Percentiles rank a stretch among this genome's conserved stretches.
These are phyloP conservation scores for Microcyclosporella mali DNA, from an alignment of 2,329 filamentous ascomycete species.

Conservation along the genomic window DNA sequence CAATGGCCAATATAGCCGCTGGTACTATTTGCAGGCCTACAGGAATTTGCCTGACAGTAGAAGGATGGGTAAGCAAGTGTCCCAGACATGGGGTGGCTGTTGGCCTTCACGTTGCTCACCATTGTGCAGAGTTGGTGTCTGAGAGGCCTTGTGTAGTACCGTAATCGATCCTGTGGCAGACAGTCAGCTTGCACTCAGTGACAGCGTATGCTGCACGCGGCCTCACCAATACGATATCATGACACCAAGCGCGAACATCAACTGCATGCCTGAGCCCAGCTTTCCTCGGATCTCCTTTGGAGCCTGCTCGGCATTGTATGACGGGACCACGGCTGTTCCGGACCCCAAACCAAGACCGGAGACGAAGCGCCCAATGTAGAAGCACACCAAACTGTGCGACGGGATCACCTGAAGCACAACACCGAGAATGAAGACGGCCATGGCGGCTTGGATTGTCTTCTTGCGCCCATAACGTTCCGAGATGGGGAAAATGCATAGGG, in stretches of 20 bases:
- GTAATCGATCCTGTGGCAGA: slow-evolving; percentile 38
- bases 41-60: no score
- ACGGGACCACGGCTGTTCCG: slow-evolving; percentile 39
- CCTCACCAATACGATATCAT: slow-evolving; percentile 45
- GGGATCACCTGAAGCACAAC: slow-evolving; percentile 45
- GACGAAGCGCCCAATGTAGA: slow-evolving; percentile 45
- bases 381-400: slow-evolving; percentile 39
- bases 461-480: slow-evolving; percentile 44
- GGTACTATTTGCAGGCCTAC: slow-evolving; percentile 49
- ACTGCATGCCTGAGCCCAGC: slow-evolving; percentile 48
- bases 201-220: no score
- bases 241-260: slow-evolving; percentile 46
- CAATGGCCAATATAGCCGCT: slow-evolving; percentile 43
- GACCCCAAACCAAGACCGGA: slow-evolving; percentile 46
- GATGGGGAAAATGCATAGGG: slow-evolving; percentile 45
- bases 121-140: slow-evolving; percentile 38
- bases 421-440: slow-evolving; percentile 37
- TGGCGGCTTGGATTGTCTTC: slow-evolving; percentile 41
- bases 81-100: no score
- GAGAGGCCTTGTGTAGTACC: slow-evolving; percentile 35
- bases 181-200: no score
- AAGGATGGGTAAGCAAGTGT: no score
- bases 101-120: slow-evolving; percentile 41
- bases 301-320: slow-evolving; percentile 39
- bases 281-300: slow-evolving; percentile 43